Conservation (phyloP, 495 filamentous ascomycete genomes). For the Neurospora sp. region DNA sequence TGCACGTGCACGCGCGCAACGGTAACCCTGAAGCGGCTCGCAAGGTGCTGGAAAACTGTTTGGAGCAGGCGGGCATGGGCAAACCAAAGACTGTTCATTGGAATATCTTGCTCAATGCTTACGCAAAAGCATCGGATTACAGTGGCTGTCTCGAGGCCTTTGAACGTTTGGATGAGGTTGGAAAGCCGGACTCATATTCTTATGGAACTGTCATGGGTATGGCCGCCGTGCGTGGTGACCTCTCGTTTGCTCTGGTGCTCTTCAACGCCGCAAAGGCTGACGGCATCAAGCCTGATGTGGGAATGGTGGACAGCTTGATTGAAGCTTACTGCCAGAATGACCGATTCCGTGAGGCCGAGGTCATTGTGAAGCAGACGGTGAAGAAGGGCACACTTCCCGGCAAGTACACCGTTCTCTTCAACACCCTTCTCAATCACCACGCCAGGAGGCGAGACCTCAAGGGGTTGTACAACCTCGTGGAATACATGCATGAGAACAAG, state of each 20-base stretch:
- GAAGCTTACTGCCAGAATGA: slow-evolving; percentile 59
- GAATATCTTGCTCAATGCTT: slow-evolving; percentile 71
- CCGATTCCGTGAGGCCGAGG: slow-evolving; percentile 48
- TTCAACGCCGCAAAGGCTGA: slow-evolving; percentile 41
- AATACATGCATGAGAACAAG: slow-evolving; percentile 46
- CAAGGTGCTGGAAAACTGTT: slow-evolving; percentile 49
- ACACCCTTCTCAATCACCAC: slow-evolving; percentile 58
- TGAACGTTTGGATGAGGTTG: slow-evolving; percentile 38
- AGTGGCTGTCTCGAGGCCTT: slow-evolving; percentile 52
- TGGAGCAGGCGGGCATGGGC: slow-evolving; percentile 39
- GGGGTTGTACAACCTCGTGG: slow-evolving; percentile 48
- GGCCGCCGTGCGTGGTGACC: slow-evolving; percentile 62
- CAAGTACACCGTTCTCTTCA: slow-evolving; percentile 59
- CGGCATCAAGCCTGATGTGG: slow-evolving; percentile 27
- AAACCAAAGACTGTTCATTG: slow-evolving; percentile 46
- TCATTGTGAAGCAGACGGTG: slow-evolving; percentile 34
- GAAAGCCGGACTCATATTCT: slow-evolving; percentile 47
- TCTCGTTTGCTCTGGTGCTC: slow-evolving; percentile 55
- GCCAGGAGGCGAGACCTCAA: slow-evolving; percentile 55
- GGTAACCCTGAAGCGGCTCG: slow-evolving; percentile 50
- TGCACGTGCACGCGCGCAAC: slow-evolving; percentile 55
- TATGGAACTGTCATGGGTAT: slow-evolving; percentile 65
- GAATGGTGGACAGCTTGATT: slow-evolving; percentile 56
- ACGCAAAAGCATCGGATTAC: slow-evolving; percentile 54
- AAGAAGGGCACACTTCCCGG: slow-evolving; percentile 31